Evolutionary conservation across 148 eudicot genomes (phyloP).

Genomic region (Bassia scoparia): DNA sequence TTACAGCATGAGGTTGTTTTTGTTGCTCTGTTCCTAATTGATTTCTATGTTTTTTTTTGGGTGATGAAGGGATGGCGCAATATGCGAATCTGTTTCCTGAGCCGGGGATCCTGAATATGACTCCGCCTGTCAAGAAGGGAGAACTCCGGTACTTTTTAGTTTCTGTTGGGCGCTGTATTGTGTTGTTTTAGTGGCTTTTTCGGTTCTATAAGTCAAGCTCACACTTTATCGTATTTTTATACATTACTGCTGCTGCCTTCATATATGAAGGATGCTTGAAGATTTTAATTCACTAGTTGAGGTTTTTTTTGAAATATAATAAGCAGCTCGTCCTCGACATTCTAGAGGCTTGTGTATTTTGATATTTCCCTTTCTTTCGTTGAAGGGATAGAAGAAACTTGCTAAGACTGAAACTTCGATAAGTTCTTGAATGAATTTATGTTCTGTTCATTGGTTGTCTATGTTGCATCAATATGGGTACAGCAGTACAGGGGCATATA

Average conservation of each 20-base stretch:
- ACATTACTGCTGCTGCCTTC: too few relatives aligned
- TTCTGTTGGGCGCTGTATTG: background rate
- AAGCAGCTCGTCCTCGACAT: background rate
- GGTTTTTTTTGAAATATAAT: too few relatives aligned
- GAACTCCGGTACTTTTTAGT: slow-evolving; percentile 57
- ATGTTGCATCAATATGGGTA: too few relatives aligned
- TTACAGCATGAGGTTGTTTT: background rate
- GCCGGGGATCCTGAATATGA: slow-evolving; percentile 83
- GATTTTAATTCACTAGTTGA: too few relatives aligned
- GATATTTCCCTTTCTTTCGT: background rate
- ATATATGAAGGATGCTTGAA: too few relatives aligned
- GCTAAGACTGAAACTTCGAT: background rate
- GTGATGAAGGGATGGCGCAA: slow-evolving; percentile 80
- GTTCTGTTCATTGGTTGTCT: background rate
- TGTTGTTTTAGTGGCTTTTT: background rate
- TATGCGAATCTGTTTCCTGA: slow-evolving; percentile 77
- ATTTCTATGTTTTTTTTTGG: slow-evolving; percentile 8
- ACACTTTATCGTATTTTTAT: too few relatives aligned
- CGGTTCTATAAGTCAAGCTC: too few relatives aligned
- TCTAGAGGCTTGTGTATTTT: background rate
- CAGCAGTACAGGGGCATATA: too few relatives aligned
- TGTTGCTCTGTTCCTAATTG: background rate
- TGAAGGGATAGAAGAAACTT: background rate
- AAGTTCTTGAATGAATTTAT: background rate
- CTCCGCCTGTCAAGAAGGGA: slow-evolving; percentile 77